Conservation (phyloP, 2,329 filamentous ascomycete genomes). For the Pleoardoris graminearum region DNA sequence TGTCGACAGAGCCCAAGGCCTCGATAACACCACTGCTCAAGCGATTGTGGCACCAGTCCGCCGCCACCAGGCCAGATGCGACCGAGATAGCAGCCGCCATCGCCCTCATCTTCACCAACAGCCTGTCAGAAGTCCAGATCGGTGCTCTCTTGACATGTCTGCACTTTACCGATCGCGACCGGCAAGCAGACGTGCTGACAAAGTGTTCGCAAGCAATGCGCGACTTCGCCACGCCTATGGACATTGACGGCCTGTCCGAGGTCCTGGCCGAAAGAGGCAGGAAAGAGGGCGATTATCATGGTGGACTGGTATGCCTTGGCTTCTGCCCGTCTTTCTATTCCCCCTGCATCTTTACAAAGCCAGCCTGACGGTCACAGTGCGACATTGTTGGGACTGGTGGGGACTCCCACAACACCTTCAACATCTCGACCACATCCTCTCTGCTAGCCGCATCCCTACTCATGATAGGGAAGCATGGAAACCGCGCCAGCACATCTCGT, state of each 20-base stretch:
- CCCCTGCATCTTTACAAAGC: not conserved
- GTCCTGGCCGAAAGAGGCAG: conserved; percentile 64
- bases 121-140: conserved; percentile 83
- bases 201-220: conserved; percentile 85
- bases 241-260: conserved; percentile 63
- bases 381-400: conserved; percentile 98
- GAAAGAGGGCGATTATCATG: conserved; percentile 73
- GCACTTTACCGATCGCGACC: conserved; percentile 87
- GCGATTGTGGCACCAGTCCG: conserved; percentile 65
- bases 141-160: conserved; percentile 86
- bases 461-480: conserved; percentile 91
- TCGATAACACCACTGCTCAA: conserved; percentile 73
- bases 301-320: conserved; percentile 71
- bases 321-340: conserved; percentile 13
- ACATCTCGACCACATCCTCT: conserved; percentile 92
- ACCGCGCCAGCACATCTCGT: conserved; percentile 91
- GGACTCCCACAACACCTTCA: conserved; percentile 97
- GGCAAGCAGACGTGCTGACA: conserved; percentile 81
- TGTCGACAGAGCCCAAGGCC: conserved; percentile 42
- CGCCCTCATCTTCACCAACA: conserved; percentile 87
- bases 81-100: conserved; percentile 88
- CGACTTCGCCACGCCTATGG: conserved; percentile 72
- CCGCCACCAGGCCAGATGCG: conserved; percentile 59
- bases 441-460: conserved; percentile 87
- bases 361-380: conserved; percentile 54